phyloP scores from a whole-genome alignment of 1,139 yeast species.

The Geotrichum candidum region DNA sequence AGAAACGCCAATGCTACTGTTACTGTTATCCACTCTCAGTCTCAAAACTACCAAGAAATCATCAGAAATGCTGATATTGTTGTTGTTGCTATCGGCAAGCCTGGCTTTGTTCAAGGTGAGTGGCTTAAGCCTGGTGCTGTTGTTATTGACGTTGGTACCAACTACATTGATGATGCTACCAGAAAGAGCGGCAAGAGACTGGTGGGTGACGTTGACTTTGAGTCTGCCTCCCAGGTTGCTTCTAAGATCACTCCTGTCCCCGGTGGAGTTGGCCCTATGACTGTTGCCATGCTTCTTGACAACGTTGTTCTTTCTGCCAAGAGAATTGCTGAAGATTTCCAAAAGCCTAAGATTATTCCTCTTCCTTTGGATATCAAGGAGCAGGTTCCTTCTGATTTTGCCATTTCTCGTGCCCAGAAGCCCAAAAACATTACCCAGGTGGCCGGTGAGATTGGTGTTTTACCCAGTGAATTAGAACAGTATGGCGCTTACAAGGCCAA shows the following conservation, averaged over 20 bases:
- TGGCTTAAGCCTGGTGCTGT: slow-evolving; percentile 83
- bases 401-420: slow-evolving; percentile 80
- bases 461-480: slow-evolving; percentile 78
- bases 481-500: slow-evolving; percentile 92
- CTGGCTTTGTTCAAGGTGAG: slow-evolving; percentile 77
- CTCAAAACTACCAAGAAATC: slow-evolving; percentile 55
- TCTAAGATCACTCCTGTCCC: slow-evolving; percentile 91
- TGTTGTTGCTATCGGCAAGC: slow-evolving; percentile 84
- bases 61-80: slow-evolving; percentile 79
- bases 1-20: slow-evolving; percentile 80
- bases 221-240: slow-evolving; percentile 59
- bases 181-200: slow-evolving; percentile 78
- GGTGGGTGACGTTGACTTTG: slow-evolving; percentile 92
- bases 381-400: slow-evolving; percentile 94
- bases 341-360: slow-evolving; percentile 41
- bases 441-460: slow-evolving; percentile 79
- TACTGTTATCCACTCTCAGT: slow-evolving; percentile 75
- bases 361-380: slow-evolving; percentile 56
- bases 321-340: slow-evolving; percentile 34
- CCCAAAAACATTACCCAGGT: slow-evolving; percentile 81
- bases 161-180: slow-evolving; percentile 69
- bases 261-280: slow-evolving; percentile 99
- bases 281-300: slow-evolving; percentile 90
- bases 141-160: slow-evolving; percentile 95
- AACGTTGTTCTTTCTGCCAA: slow-evolving; percentile 84